These are phyloP conservation scores for Lasiodiplodia gonubiensis DNA, from an alignment of 2,329 filamentous ascomycete species.

Conservation along the genomic window DNA sequence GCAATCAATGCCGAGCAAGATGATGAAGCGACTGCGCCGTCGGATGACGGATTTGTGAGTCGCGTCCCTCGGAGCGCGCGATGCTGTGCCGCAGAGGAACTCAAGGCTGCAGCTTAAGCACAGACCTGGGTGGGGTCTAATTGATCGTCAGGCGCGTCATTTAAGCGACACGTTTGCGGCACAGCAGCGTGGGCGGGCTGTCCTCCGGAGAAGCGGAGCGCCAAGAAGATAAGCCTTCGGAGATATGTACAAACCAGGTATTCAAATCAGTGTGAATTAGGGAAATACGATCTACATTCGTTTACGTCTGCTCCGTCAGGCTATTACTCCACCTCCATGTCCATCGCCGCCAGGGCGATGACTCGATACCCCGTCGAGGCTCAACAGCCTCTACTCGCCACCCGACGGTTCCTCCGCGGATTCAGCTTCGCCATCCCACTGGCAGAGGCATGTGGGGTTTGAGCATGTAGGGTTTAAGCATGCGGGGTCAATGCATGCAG, in stretches of 20 bases:
- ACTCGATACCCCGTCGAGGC: neutral
- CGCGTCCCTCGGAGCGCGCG: neutral
- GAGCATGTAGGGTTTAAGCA: too few species aligned
- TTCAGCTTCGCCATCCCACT: neutral
- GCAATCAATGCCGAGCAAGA: too few species aligned
- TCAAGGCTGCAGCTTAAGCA: neutral
- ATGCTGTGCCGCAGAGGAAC: neutral
- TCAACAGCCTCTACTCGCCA: conserved; percentile 1
- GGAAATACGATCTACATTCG: conserved; percentile 11
- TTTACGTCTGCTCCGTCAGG: conserved; percentile 2
- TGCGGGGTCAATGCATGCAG: too few species aligned
- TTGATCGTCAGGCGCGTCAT: neutral
- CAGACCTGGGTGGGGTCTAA: neutral
- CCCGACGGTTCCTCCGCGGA: neutral
- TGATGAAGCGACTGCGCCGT: neutral
- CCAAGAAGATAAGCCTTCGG: neutral
- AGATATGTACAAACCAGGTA: neutral
- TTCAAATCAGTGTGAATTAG: neutral
- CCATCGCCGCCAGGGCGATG: conserved; percentile 6
- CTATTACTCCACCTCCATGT: neutral
- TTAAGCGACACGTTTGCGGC: neutral
- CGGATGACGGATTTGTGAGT: neutral
- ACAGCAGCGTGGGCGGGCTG: too few species aligned
- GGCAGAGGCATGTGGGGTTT: conserved; percentile 2
- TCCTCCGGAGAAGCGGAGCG: neutral